Percentiles rank a stretch among this genome's conserved stretches.
These are phyloP conservation scores for Podospora pseudopauciseta DNA, from an alignment of 495 filamentous ascomycete genomes.

Conservation along the genomic window DNA sequence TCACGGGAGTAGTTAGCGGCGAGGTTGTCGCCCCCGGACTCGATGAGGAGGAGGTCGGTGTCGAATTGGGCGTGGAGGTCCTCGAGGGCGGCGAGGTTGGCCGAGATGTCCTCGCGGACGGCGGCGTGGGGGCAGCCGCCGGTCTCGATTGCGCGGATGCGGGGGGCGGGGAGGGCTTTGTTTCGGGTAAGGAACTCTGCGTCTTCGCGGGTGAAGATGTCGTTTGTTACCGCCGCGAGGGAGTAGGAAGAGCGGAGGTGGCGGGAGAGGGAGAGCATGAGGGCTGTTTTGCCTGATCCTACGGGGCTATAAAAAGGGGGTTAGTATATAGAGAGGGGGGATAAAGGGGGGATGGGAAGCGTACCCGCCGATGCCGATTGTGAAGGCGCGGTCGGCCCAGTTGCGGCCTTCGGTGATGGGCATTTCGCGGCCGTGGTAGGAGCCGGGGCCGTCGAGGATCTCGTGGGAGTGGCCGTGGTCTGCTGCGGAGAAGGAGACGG, in stretches of 20 bases:
- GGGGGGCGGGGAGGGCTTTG: conserved; percentile 71
- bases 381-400: conserved; percentile 91
- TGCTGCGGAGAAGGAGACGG: conserved; percentile 53
- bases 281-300: conserved; percentile 93
- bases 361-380: conserved; percentile 94
- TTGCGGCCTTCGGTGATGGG: conserved; percentile 82
- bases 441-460: conserved; percentile 91
- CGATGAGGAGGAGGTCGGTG: conserved; percentile 80
- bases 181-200: conserved; percentile 91
- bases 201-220: conserved; percentile 98
- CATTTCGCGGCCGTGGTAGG: conserved; percentile 87
- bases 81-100: conserved; percentile 89
- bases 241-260: conserved; percentile 72
- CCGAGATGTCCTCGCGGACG: conserved; percentile 92
- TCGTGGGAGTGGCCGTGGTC: conserved; percentile 96
- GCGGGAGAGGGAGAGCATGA: conserved; percentile 87
- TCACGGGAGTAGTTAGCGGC: conserved; percentile 94
- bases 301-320: conserved; percentile 62
- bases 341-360: conserved; percentile 27
- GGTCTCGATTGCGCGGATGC: conserved; percentile 95
- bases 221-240: conserved; percentile 95
- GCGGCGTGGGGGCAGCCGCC: conserved; percentile 97
- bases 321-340: background rate
- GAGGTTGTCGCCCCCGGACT: conserved; percentile 92
- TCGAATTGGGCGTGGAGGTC: conserved; percentile 72